Percentiles rank a stretch among this genome's conserved stretches.
Evolutionary conservation across 108 stramenopile species (phyloP).

Genomic region (Pelagomonas calceolata): DNA sequence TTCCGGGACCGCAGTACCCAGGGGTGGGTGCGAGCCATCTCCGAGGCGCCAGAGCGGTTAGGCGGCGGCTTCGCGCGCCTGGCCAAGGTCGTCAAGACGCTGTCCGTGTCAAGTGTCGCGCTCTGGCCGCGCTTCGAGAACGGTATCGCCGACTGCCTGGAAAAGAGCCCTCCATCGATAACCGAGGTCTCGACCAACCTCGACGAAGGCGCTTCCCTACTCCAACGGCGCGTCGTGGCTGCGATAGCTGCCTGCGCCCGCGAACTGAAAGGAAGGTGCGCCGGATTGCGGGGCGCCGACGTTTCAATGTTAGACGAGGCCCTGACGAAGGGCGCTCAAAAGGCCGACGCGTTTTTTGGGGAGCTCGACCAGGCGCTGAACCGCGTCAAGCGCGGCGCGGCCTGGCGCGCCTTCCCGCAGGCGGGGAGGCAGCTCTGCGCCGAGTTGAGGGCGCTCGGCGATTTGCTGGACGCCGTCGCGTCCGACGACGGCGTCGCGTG

Average conservation of each 20-base stretch:
- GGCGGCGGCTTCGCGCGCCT: slow-evolving; percentile 28
- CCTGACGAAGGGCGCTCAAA: not conserved
- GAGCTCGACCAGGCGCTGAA: slow-evolving; percentile 35
- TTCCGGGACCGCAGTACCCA: not conserved
- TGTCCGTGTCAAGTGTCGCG: slow-evolving; percentile 19
- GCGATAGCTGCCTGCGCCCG: slow-evolving; percentile 34
- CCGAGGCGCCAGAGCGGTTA: slow-evolving; percentile 43
- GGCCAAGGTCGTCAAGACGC: slow-evolving; percentile 11
- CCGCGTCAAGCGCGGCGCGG: no score
- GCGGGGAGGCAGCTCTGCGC: slow-evolving; percentile 30
- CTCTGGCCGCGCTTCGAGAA: slow-evolving; percentile 50
- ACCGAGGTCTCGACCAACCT: slow-evolving; percentile 26
- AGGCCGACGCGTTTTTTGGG: slow-evolving; percentile 6
- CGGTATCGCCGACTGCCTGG: slow-evolving; percentile 14
- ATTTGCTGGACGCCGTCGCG: slow-evolving; percentile 36
- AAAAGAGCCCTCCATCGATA: slow-evolving; percentile 23
- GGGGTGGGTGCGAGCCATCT: slow-evolving; percentile 48
- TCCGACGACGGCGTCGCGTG: slow-evolving; percentile 44
- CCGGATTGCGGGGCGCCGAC: slow-evolving; percentile 36
- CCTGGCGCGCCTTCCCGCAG: slow-evolving; percentile 34
- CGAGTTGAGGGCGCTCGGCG: slow-evolving; percentile 31
- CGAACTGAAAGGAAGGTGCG: slow-evolving; percentile 27
- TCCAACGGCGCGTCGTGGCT: slow-evolving; percentile 31
- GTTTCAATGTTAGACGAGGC: slow-evolving; percentile 29
- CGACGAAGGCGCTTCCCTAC: slow-evolving; percentile 11